Evolutionary conservation across 495 filamentous ascomycete genomes (phyloP).

Genomic region (Penicillium canariense): DNA sequence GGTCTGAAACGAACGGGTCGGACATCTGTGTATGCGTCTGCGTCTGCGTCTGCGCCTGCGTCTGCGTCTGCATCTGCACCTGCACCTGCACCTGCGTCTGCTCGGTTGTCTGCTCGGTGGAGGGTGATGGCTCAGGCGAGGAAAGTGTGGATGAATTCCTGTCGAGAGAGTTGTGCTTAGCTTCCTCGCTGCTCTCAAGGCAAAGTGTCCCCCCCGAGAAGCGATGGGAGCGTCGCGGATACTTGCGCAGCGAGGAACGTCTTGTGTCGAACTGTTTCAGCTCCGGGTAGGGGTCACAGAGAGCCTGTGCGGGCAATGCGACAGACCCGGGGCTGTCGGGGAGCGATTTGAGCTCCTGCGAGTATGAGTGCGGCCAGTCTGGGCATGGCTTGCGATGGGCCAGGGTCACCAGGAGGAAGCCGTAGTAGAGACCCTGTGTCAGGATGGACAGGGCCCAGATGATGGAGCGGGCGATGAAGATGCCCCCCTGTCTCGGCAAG

Average conservation of each 20-base stretch:
- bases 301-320: conserved; percentile 5
- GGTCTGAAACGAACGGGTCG: conserved; percentile 2
- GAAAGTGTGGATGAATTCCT: conserved; percentile 17
- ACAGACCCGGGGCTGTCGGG: conserved; percentile 16
- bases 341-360: conserved; percentile 31
- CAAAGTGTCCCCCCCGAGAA: conserved; percentile 38
- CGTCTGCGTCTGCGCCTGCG: background rate
- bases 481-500: conserved; percentile 5
- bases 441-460: conserved; percentile 38
- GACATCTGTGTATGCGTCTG: background rate
- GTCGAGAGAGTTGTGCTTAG: conserved; percentile 30
- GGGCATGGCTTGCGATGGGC: conserved; percentile 8
- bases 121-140: conserved; percentile 15
- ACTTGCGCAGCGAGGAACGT: conserved; percentile 25
- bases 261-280: conserved; percentile 21
- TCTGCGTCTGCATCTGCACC: background rate
- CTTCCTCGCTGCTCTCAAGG: conserved; percentile 22
- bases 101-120: conserved; percentile 1
- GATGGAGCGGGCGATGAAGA: conserved; percentile 32
- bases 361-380: conserved; percentile 28
- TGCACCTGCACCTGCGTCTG: background rate
- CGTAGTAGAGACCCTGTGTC: conserved; percentile 33
- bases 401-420: conserved; percentile 27
- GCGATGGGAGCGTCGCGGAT: conserved; percentile 33
- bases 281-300: conserved; percentile 14